Evolutionary conservation across 2,329 filamentous ascomycete genomes (phyloP).

Genomic region (Botrytis squamosa): DNA sequence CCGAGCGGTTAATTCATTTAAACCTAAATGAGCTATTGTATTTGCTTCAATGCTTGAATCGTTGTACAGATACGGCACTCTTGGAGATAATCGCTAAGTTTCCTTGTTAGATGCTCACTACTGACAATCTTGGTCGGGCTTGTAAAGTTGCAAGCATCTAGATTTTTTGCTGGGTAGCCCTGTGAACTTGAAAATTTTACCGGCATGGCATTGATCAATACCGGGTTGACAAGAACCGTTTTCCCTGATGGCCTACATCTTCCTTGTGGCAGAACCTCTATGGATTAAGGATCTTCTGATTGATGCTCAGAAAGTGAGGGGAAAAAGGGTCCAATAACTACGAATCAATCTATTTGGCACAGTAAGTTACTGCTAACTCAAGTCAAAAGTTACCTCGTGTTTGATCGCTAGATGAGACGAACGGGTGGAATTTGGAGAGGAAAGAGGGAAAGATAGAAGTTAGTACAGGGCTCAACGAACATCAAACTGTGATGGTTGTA

Average conservation of each 20-base stretch:
- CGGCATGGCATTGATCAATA: slow-evolving; percentile 4
- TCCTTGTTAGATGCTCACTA: background rate
- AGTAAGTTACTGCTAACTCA: background rate
- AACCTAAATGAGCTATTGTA: background rate
- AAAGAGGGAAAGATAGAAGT: background rate
- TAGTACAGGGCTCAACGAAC: background rate
- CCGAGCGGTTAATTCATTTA: slow-evolving; percentile 16
- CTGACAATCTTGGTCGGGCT: background rate
- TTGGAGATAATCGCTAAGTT: background rate
- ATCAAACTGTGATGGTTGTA: background rate
- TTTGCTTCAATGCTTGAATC: background rate
- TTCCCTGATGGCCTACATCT: background rate
- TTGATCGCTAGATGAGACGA: slow-evolving; percentile 17
- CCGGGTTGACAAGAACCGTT: background rate
- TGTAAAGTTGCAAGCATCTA: slow-evolving; percentile 3
- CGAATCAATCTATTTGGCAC: background rate
- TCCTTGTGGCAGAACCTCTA: background rate
- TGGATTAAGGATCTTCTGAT: background rate
- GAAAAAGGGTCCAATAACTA: background rate
- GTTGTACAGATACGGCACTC: background rate
- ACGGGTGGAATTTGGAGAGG: background rate
- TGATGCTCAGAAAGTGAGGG: background rate
- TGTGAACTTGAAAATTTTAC: background rate
- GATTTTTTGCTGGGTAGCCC: background rate
- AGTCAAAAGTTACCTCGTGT: background rate